Conservation (phyloP, 441 rosid genomes). For the Gossypium gossypioides region DNA sequence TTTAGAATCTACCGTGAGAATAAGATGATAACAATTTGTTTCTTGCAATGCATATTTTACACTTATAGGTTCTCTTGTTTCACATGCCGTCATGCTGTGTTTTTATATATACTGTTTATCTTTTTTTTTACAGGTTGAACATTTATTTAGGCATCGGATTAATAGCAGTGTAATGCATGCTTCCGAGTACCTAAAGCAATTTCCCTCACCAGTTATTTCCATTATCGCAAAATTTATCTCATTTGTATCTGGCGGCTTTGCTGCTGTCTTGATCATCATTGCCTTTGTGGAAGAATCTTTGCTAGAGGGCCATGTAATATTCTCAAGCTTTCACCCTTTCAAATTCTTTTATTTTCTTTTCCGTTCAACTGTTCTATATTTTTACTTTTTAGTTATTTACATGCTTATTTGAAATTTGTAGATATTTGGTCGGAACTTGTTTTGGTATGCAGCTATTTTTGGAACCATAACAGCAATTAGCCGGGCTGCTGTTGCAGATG, state of each 20-base stretch:
- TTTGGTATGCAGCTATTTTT: constrained; percentile 98
- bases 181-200: constrained; percentile 79
- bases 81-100: neutral
- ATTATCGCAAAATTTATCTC: constrained; percentile 85
- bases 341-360: constrained; percentile 3
- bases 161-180: constrained; percentile 79
- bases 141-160: constrained; percentile 93
- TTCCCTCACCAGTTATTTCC: constrained; percentile 83
- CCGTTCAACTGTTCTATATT: neutral
- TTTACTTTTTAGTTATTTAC: neutral
- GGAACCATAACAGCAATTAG: constrained; percentile 94
- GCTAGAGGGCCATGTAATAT: constrained; percentile 88
- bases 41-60: neutral
- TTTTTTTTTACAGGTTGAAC: constrained; percentile 65
- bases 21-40: neutral
- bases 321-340: constrained; percentile 14
- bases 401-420: constrained; percentile 23
- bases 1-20: neutral
- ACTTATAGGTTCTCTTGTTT: neutral
- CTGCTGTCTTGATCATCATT: constrained; percentile 87
- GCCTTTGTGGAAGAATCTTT: constrained; percentile 96
- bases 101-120: constrained; percentile 5
- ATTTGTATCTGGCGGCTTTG: constrained; percentile 94
- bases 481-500: constrained; percentile 80
- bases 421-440: constrained; percentile 94